These are phyloP conservation scores for Nicotiana benthamiana DNA, from an alignment of 257 asterid genomes.

Conservation along the genomic window DNA sequence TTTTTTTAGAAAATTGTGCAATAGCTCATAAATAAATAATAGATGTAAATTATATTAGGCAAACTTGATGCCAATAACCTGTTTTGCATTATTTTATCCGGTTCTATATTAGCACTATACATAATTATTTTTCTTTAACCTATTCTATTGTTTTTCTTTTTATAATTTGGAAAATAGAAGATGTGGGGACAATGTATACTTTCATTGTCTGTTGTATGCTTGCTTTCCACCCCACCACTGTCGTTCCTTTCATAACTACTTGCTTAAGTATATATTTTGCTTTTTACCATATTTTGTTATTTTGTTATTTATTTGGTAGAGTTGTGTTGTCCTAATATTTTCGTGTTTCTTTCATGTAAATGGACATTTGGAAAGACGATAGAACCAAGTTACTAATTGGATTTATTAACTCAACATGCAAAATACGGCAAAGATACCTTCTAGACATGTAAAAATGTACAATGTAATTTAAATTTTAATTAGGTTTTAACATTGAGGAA, in stretches of 20 bases:
- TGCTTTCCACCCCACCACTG: not conserved
- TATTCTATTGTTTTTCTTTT: not conserved
- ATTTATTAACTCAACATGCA: not conserved
- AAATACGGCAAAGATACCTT: not conserved
- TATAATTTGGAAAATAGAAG: not conserved
- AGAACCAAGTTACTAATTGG: too few species aligned
- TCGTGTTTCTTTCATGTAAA: not conserved
- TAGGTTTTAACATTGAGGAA: too few species aligned
- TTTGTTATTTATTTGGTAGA: not conserved
- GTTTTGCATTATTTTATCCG: too few species aligned
- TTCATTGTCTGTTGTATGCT: not conserved
- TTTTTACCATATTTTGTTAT: not conserved
- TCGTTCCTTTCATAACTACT: not conserved
- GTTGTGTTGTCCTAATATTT: not conserved
- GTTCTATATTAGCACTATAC: not conserved
- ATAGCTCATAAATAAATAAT: too few species aligned
- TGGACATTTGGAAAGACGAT: too few species aligned
- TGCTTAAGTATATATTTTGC: not conserved
- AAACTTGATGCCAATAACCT: too few species aligned
- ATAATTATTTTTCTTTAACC: not conserved
- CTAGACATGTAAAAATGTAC: not conserved
- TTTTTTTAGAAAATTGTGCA: too few species aligned
- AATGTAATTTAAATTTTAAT: not conserved
- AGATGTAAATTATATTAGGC: too few species aligned
- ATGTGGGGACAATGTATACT: not conserved